phyloP scores from a whole-genome alignment of 805 yeast species.

The Isabelozyma gotoi region DNA sequence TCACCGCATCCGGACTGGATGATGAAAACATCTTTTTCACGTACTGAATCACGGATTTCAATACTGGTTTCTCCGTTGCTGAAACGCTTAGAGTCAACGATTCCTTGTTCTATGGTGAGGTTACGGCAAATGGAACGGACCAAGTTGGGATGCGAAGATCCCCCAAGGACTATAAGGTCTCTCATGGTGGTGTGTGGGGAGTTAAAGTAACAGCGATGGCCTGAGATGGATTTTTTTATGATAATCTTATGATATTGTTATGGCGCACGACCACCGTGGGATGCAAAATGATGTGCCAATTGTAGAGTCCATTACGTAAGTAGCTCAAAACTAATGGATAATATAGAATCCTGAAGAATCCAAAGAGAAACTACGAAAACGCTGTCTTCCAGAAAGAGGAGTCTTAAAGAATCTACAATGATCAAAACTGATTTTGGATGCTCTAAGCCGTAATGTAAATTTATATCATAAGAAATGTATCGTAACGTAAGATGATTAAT shows the following conservation, averaged over 20 bases:
- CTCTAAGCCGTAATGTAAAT: no score
- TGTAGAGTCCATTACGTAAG: no score
- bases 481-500: no score
- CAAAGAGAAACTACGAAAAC: no score
- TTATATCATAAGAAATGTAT: no score
- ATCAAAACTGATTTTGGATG: no score
- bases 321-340: no score
- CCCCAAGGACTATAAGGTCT: constrained; percentile 86
- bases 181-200: constrained; percentile 52
- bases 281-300: not conserved
- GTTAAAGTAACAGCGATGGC: not conserved
- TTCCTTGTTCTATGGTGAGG: constrained; percentile 71
- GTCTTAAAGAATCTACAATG: no score
- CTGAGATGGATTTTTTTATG: not conserved
- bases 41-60: constrained; percentile 79
- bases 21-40: constrained; percentile 94
- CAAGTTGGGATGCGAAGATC: constrained; percentile 82
- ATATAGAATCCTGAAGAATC: no score
- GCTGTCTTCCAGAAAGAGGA: no score
- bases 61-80: constrained; percentile 95
- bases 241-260: not conserved
- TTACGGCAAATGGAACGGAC: constrained; percentile 74
- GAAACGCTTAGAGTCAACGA: constrained; percentile 58
- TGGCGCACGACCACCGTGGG: not conserved
- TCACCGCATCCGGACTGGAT: constrained; percentile 85